phyloP scores from a whole-genome alignment of 257 asterid genomes.

The Jacaranda copaia region DNA sequence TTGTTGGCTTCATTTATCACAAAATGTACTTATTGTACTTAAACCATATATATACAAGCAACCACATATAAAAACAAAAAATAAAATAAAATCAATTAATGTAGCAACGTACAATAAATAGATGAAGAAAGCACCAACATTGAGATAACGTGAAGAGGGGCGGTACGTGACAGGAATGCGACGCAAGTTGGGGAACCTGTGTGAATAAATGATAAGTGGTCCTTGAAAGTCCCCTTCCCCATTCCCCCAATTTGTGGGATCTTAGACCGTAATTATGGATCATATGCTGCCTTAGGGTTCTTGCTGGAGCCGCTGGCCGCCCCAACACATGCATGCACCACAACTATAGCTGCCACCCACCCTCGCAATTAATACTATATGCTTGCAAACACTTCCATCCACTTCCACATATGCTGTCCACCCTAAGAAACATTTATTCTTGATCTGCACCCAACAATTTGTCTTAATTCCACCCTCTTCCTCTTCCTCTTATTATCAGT shows the following conservation, averaged over 20 bases:
- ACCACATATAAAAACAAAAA: background rate
- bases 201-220: constrained; percentile 39
- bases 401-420: background rate
- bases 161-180: constrained; percentile 38
- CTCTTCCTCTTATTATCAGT: background rate
- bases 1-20: no score
- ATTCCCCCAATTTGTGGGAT: constrained; percentile 34
- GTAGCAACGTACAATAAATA: background rate
- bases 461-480: constrained; percentile 11
- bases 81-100: background rate
- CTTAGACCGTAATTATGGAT: background rate
- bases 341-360: background rate
- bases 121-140: background rate
- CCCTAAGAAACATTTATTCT: constrained; percentile 27
- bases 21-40: no score
- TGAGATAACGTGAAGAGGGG: constrained; percentile 25
- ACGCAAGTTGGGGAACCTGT: constrained; percentile 23
- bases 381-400: background rate
- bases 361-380: constrained; percentile 1
- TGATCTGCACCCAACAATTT: constrained; percentile 25
- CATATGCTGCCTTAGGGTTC: no score
- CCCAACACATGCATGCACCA: constrained; percentile 9
- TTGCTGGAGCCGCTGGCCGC: background rate
- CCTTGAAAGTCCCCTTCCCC: constrained; percentile 11
- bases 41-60: background rate